Percentiles rank a stretch among this genome's conserved stretches.
phyloP scores from a whole-genome alignment of 371 early-diverging fungal species.

The Actinomortierella ambigua region DNA sequence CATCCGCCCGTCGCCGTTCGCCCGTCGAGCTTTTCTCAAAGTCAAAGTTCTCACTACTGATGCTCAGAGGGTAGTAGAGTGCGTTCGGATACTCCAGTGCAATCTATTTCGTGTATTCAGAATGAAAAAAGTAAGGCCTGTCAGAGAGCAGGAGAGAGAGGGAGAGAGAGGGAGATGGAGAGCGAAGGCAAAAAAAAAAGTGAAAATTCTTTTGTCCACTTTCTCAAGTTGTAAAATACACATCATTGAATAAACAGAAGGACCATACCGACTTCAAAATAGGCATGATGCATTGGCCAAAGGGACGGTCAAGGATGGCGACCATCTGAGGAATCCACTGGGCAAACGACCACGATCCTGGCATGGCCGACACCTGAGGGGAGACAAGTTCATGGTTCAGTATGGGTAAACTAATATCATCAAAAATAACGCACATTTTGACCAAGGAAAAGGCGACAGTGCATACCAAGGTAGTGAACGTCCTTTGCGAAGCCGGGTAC shows the following conservation, averaged over 20 bases:
- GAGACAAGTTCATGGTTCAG: no score
- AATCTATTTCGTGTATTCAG: constrained; percentile 43
- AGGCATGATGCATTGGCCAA: constrained; percentile 43
- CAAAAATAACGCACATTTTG: no score
- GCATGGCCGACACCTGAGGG: constrained; percentile 26
- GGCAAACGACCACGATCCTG: constrained; percentile 68
- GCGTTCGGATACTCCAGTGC: constrained; percentile 71
- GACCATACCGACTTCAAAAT: constrained; percentile 24
- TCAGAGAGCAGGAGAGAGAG: no score
- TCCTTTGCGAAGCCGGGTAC: constrained; percentile 49
- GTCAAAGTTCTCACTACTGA: constrained; percentile 70
- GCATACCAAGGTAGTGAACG: constrained; percentile 24
- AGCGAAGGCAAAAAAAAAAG: neutral
- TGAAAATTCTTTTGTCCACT: neutral
- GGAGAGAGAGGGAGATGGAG: no score
- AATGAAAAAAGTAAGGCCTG: neutral
- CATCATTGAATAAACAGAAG: neutral
- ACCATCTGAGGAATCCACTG: constrained; percentile 83
- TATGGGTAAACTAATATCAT: no score
- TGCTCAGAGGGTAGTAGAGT: constrained; percentile 68
- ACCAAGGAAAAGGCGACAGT: no score
- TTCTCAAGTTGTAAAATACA: neutral
- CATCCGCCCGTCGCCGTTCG: constrained; percentile 29
- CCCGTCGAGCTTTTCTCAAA: constrained; percentile 35
- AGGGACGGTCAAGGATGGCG: constrained; percentile 63